phyloP scores from a whole-genome alignment of 2,329 filamentous ascomycete species.

The Cercospora janseana region DNA sequence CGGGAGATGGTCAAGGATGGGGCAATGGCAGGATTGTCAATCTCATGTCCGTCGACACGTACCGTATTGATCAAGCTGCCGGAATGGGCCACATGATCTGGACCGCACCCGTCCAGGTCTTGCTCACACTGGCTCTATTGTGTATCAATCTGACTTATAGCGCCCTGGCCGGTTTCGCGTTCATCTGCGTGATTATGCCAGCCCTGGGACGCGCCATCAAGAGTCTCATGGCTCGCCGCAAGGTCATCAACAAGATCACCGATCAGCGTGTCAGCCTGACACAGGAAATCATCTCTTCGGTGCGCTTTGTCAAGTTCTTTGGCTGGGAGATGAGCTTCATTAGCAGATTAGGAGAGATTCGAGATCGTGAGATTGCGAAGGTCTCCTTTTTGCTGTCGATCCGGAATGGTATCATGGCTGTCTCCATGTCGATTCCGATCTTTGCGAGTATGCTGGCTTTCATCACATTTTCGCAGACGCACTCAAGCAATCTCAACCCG shows the following conservation, averaged over 20 bases:
- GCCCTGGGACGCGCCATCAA: constrained; percentile 74
- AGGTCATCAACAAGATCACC: constrained; percentile 85
- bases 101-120: constrained; percentile 75
- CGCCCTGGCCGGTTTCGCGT: constrained; percentile 79
- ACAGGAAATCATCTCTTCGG: constrained; percentile 86
- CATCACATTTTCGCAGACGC: constrained; percentile 68
- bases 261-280: constrained; percentile 89
- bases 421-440: constrained; percentile 82
- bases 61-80: constrained; percentile 83
- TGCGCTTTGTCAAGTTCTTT: constrained; percentile 94
- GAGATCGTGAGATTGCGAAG: constrained; percentile 72
- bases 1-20: constrained; percentile 78
- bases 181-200: constrained; percentile 76
- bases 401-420: constrained; percentile 78
- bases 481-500: constrained; percentile 63
- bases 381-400: constrained; percentile 82
- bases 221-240: constrained; percentile 70
- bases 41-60: constrained; percentile 92
- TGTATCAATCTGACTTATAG: constrained; percentile 87
- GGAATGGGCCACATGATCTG: constrained; percentile 90
- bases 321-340: constrained; percentile 92
- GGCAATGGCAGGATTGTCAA: constrained; percentile 89
- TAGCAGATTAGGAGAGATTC: constrained; percentile 69
- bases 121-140: constrained; percentile 76
- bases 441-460: constrained; percentile 96